Evolutionary conservation across 2,329 filamentous ascomycete species (phyloP).

Genomic region (Tolypocladium amazonense): DNA sequence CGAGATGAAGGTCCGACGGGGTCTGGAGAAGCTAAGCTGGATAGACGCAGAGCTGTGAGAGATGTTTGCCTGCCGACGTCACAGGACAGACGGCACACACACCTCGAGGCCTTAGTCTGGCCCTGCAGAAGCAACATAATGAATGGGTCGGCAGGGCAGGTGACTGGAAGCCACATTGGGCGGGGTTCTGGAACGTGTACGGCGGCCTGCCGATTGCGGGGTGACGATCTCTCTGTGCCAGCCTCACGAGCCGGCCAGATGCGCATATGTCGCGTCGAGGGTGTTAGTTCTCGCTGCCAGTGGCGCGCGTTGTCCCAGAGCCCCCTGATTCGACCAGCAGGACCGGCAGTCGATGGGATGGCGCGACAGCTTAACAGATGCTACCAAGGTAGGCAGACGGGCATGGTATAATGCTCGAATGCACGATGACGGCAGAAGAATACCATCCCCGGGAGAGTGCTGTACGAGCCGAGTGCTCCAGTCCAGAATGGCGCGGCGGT

Average conservation of each 20-base stretch:
- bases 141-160: constrained; percentile 2
- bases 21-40: background rate
- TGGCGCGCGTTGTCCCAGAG: background rate
- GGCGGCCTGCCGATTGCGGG: constrained; percentile 4
- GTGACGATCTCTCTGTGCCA: background rate
- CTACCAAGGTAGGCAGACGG: background rate
- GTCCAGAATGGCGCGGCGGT: background rate
- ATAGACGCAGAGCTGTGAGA: background rate
- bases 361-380: background rate
- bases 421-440: background rate
- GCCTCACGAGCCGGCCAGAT: background rate
- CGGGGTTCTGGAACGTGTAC: constrained; percentile 4
- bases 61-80: background rate
- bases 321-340: background rate
- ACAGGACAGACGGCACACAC: background rate
- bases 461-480: background rate
- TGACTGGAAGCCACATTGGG: constrained; percentile 7
- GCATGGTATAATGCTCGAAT: background rate
- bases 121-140: background rate
- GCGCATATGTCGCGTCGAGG: background rate
- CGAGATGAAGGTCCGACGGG: background rate
- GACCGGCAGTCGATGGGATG: background rate
- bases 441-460: background rate
- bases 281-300: background rate
- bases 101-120: background rate